These are phyloP conservation scores for Rubroshorea leprosula DNA, from an alignment of 345 rosid genomes.

Conservation along the genomic window DNA sequence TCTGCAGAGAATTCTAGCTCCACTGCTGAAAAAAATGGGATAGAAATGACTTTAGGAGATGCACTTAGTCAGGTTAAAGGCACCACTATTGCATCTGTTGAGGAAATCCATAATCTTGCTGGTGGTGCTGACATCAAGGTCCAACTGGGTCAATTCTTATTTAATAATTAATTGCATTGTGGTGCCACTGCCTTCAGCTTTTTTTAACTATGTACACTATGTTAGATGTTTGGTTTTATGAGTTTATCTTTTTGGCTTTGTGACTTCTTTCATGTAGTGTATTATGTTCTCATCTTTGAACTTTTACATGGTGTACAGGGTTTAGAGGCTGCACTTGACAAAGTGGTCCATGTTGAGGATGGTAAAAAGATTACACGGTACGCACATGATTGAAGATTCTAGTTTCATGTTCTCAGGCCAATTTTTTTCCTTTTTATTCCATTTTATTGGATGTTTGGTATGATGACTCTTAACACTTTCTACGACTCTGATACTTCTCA, in stretches of 20 bases:
- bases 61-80: conserved; percentile 77
- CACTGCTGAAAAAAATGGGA: conserved; percentile 47
- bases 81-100: conserved; percentile 76
- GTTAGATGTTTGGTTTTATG: not conserved
- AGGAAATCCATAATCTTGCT: conserved; percentile 92
- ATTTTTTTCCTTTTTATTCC: not conserved
- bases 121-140: conserved; percentile 99
- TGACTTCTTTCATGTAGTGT: not conserved
- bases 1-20: conserved; percentile 41
- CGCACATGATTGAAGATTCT: no score
- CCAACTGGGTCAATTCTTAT: conserved; percentile 1
- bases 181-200: not conserved
- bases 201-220: no score
- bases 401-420: not conserved
- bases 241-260: not conserved
- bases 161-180: not conserved
- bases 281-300: conserved; percentile 10
- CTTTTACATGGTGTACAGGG: conserved; percentile 45
- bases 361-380: conserved; percentile 88
- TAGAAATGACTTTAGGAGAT: conserved; percentile 70
- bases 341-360: conserved; percentile 94
- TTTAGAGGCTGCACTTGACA: conserved; percentile 95
- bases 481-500: conserved; percentile 2
- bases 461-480: not conserved
- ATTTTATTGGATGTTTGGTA: not conserved